A percentile compares a stretch with the other conserved stretches of the same genome.
Evolutionary conservation across 805 yeast species (phyloP).

Genomic region (Komagataella mondaviorum): DNA sequence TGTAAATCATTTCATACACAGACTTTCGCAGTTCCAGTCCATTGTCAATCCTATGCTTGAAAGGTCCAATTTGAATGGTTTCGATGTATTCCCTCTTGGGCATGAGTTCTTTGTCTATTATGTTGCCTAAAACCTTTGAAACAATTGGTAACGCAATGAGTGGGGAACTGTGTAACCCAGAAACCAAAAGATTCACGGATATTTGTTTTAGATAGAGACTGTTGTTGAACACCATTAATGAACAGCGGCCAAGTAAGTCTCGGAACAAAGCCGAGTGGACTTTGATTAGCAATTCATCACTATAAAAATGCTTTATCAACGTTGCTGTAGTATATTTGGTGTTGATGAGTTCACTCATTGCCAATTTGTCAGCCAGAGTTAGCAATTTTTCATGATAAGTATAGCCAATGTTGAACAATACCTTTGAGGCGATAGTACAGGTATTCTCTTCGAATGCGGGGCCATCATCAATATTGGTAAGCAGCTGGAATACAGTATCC

Average conservation of each 20-base stretch:
- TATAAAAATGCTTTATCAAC: slow-evolving; percentile 15
- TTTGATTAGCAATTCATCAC: slow-evolving; percentile 3
- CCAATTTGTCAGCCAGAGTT: neutral
- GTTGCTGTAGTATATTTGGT: slow-evolving; percentile 14
- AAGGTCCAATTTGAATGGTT: slow-evolving; percentile 73
- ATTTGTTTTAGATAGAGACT: slow-evolving; percentile 45
- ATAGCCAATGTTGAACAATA: slow-evolving; percentile 10
- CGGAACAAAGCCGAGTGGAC: slow-evolving; percentile 3
- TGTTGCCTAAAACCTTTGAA: slow-evolving; percentile 30
- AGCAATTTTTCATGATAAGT: neutral
- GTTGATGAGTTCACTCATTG: slow-evolving; percentile 3
- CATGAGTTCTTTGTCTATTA: slow-evolving; percentile 38
- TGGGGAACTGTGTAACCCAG: slow-evolving; percentile 46
- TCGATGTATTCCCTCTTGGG: slow-evolving; percentile 46
- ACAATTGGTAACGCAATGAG: slow-evolving; percentile 29
- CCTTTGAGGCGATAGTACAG: slow-evolving; percentile 4
- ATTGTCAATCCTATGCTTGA: slow-evolving; percentile 69
- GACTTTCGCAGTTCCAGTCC: slow-evolving; percentile 64
- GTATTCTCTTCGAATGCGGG: slow-evolving; percentile 2
- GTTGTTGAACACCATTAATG: slow-evolving; percentile 12
- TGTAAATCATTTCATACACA: slow-evolving; percentile 54
- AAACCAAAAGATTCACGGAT: slow-evolving; percentile 43
- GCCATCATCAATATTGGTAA: slow-evolving; percentile 4
- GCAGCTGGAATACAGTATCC: slow-evolving; percentile 1
- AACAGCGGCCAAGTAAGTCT: slow-evolving; percentile 11